phyloP scores from a whole-genome alignment of 441 rosid species.

The Aquilaria agallochum region DNA sequence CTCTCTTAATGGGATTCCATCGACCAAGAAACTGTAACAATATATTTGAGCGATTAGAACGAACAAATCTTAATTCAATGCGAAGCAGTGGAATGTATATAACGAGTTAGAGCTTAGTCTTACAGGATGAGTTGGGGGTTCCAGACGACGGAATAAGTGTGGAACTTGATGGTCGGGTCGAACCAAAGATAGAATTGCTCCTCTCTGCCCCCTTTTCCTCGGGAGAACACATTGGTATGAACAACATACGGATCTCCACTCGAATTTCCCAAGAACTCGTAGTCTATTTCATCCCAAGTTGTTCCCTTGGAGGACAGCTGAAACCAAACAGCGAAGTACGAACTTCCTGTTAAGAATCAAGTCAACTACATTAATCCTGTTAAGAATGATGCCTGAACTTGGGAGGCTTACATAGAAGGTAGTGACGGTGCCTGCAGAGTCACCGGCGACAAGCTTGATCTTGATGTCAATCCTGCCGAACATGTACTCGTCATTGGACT shows the following conservation, averaged over 20 bases:
- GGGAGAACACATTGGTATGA: slow-evolving; percentile 15
- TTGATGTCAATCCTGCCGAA: slow-evolving; percentile 17
- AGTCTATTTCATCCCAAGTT: slow-evolving; percentile 16
- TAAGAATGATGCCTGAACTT: background rate
- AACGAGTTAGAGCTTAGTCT: background rate
- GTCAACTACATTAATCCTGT: background rate
- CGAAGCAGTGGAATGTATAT: background rate
- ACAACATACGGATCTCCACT: slow-evolving; percentile 13
- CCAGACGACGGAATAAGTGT: slow-evolving; percentile 16
- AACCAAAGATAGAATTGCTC: slow-evolving; percentile 18
- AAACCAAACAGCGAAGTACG: background rate
- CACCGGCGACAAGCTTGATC: slow-evolving; percentile 20
- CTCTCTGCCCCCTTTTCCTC: slow-evolving; percentile 14
- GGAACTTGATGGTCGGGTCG: slow-evolving; percentile 12
- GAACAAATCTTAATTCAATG: background rate
- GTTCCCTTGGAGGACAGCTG: slow-evolving; percentile 16
- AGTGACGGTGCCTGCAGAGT: slow-evolving; percentile 20
- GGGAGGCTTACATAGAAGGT: slow-evolving; percentile 14
- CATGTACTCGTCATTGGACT: slow-evolving; percentile 10
- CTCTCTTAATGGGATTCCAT: background rate
- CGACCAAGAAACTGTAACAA: slow-evolving; percentile 5
- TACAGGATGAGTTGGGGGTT: slow-evolving; percentile 8
- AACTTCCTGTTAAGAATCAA: no score
- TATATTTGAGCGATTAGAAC: background rate
- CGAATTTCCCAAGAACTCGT: slow-evolving; percentile 15